Evolutionary conservation across 2,329 filamentous ascomycete species (phyloP), one percentile per base, ranked within the genome.

Genomic region (Pseudogymnoascus sp.): DNA sequence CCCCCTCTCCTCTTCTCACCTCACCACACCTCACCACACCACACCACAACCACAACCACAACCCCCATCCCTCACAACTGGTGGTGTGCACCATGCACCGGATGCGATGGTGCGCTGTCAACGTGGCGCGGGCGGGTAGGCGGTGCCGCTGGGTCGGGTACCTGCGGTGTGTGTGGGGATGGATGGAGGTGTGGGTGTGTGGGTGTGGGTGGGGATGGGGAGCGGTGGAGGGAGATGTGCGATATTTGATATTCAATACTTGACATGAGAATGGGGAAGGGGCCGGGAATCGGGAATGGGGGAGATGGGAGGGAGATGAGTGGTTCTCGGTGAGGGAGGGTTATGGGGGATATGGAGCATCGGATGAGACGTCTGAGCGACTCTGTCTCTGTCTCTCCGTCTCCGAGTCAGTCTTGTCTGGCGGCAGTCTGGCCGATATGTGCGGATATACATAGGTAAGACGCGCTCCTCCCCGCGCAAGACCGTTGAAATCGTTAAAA

Each of bases 61-160:
- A 3, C 23, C 23, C 23, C 4, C 23, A 1, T 25, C 28, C 21
- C 43, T 25, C 19, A 36, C 10, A 3, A 4, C 2, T 14, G 21
- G 11, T 25, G 43, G 43, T 28, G 45, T 54, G 23, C 45, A 51
- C 7, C 25, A 28, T n/a, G 25, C 25, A 7, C 6, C 25, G 11
- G 28, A 6, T 25, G 28, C 3, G 63, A 60, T 54, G 41, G 73
- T 63, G 63, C 39, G 13, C 14, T 13, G 8, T 16, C 64, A 11
- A 73, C 76, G 23, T 65, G 48, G 73, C 1, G 72, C 75, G 8
- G 79, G 79, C 11, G 43, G 75, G 1, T 69, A 62, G 10, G 37
- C 16, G 7, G 64, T 73, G 19, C 67, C 75, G 16, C 87, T 89
- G 68, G 79, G 89, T 63, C 89, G 89, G 80, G 54, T 73, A 73